Evolutionary conservation across 805 yeast species (phyloP).

Genomic region (Zygotorulaspora danielsina): DNA sequence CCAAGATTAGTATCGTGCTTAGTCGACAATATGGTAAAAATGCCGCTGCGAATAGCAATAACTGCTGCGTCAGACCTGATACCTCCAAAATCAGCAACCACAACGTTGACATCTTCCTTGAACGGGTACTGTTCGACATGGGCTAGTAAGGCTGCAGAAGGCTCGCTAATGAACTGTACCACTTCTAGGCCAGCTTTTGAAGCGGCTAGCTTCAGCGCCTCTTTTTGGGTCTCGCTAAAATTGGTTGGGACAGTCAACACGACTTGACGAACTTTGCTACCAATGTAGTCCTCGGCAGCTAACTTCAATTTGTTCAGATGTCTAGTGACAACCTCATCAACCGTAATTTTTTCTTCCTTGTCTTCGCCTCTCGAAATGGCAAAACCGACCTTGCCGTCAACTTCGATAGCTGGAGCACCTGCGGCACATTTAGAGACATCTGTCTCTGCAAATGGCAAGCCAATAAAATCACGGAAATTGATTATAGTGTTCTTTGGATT

Average conservation of each 20-base stretch:
- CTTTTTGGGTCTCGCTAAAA: conserved; percentile 69
- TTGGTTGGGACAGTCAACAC: conserved; percentile 90
- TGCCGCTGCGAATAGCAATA: conserved; percentile 88
- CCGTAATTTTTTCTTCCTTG: conserved; percentile 51
- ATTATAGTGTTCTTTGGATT: conserved; percentile 81
- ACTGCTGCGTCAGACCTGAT: conserved; percentile 94
- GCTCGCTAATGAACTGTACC: conserved; percentile 86
- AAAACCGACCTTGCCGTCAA: conserved; percentile 66
- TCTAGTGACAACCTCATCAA: conserved; percentile 76
- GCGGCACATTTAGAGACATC: conserved; percentile 65
- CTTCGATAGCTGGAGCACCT: conserved; percentile 37
- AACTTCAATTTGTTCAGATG: conserved; percentile 75
- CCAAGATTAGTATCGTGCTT: conserved; percentile 79
- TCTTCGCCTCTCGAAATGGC: conserved; percentile 48
- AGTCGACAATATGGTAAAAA: conserved; percentile 82
- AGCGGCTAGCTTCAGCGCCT: conserved; percentile 57
- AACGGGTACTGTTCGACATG: conserved; percentile 52
- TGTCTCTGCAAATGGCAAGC: conserved; percentile 64
- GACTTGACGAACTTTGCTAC: conserved; percentile 71
- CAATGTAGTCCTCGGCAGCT: conserved; percentile 92
- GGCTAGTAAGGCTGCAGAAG: conserved; percentile 85
- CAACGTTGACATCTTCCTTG: conserved; percentile 38
- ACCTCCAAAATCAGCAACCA: conserved; percentile 96
- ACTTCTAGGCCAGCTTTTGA: conserved; percentile 71
- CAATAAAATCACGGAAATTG: conserved; percentile 91